Conservation (phyloP, 106 monocot genomes). For the Dactylorhiza incarnata region DNA sequence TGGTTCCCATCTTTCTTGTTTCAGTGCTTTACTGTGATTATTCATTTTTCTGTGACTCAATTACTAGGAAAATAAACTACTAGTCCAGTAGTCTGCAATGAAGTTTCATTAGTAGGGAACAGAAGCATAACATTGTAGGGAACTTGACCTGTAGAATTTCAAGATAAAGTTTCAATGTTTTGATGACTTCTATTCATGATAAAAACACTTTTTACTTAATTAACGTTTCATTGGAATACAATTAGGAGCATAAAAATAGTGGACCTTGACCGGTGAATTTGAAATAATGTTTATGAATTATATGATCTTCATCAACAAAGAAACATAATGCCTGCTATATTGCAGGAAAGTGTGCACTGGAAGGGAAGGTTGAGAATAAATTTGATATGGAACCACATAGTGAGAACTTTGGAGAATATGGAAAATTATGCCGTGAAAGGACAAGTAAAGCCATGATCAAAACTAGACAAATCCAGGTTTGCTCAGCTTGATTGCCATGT, state of each 20-base stretch:
- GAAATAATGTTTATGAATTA: neutral
- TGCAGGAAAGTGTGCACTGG: conserved; percentile 71
- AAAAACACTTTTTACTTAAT: neutral
- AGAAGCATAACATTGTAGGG: neutral
- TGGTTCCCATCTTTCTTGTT: neutral
- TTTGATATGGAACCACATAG: conserved; percentile 99
- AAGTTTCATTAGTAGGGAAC: neutral
- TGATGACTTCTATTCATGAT: neutral
- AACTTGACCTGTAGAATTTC: neutral
- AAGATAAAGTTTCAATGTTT: neutral
- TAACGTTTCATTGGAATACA: neutral
- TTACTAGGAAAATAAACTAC: neutral
- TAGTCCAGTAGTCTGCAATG: neutral
- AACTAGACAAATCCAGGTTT: conserved; percentile 90
- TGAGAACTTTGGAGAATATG: conserved; percentile 77
- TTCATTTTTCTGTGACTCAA: neutral
- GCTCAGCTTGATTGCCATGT: neutral
- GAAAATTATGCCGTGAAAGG: conserved; percentile 93
- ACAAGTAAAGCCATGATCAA: conserved; percentile 76
- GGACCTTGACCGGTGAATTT: neutral
- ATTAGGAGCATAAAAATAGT: neutral
- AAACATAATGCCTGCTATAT: neutral
- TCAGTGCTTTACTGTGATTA: neutral
- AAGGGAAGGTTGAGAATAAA: conserved; percentile 96
- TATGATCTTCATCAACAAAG: neutral